Base-by-base conservation (phyloP, 225 moss, liverwort and hornwort species). In the Physcomitrellopsis africana region DNA sequence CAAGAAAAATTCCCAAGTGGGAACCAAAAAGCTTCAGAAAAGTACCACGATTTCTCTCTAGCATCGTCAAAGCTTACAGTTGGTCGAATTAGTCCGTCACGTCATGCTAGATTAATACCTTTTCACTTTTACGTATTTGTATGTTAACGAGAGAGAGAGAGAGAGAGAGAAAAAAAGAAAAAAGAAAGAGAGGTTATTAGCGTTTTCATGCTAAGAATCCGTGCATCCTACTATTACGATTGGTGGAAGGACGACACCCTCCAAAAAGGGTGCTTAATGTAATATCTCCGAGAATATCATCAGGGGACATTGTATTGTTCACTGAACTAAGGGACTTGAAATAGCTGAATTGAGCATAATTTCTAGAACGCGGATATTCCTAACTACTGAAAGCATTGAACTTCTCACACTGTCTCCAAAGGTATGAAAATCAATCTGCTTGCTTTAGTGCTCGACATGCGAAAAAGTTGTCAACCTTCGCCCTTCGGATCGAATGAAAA, bases 151-250 rank as follows among this genome's bases (percentile, higher is more conserved):
- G 32, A 37, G 32, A 37, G 32, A 0, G 32, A 37, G 32, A 37
- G 4, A 7, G 32, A 37, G 32, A 37, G 32, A 37, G 4, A 37
- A 2, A 37, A 2, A 37, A 2, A 37, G 1, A 37, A 2, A 37
- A 37, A 37, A 2, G 29, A 4, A 37, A 37, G 14, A 51, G 60
- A 69, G 52, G 4, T 65, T 52, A 74, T 47, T 82, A 82, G 74
- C 70, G 78, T 75, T 70, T 60, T 22, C 52, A 55, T 55, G 55
- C 14, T 9, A 10, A 55, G 19, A 55, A 53, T 19, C 17, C 53
- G 3, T 7, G 4, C 53, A 53, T 18, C 55, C 55, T 55, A 20
- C 20, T 10, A 22, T 8, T 9, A 55, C 55, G 20, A 10, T 9
- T 55, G 9, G 2, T 22, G 55, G 19, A 55, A 55, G 32, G 32